Evolutionary conservation across 2,329 filamentous ascomycete species (phyloP).

Genomic region (Botrytis deweyae): DNA sequence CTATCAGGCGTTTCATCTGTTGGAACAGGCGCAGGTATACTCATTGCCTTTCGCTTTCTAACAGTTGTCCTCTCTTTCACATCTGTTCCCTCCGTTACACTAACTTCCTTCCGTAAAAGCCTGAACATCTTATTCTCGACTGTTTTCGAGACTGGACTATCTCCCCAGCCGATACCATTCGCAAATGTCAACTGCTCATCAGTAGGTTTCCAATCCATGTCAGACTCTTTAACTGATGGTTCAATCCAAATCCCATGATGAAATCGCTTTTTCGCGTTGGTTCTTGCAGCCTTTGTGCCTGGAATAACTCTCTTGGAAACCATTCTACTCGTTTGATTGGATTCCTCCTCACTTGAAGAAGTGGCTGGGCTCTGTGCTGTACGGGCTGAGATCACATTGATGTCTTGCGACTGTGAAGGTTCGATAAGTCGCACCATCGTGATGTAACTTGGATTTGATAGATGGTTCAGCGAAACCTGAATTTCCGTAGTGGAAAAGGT

Average conservation of each 20-base stretch:
- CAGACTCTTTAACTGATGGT: neutral
- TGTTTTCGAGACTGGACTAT: neutral
- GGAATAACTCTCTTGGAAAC: neutral
- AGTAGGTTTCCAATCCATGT: neutral
- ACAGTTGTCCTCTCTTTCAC: neutral
- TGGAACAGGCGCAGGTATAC: neutral
- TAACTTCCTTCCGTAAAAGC: neutral
- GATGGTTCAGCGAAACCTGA: neutral
- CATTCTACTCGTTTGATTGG: neutral
- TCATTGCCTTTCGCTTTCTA: neutral
- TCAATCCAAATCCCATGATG: neutral
- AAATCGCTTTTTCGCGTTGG: neutral
- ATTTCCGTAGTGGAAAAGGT: neutral
- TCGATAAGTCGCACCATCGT: neutral
- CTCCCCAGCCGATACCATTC: neutral
- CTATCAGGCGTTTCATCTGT: neutral
- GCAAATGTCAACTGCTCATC: neutral
- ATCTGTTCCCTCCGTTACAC: neutral
- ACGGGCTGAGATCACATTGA: neutral
- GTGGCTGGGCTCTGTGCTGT: neutral
- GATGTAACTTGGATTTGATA: neutral
- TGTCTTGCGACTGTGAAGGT: neutral
- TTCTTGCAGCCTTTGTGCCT: rapidly evolving
- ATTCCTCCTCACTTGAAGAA: neutral
- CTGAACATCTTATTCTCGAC: neutral